Percentiles rank a stretch among this genome's conserved stretches.
Evolutionary conservation across 2,329 filamentous ascomycete genomes (phyloP).

Genomic region (Aureobasidium sp.): DNA sequence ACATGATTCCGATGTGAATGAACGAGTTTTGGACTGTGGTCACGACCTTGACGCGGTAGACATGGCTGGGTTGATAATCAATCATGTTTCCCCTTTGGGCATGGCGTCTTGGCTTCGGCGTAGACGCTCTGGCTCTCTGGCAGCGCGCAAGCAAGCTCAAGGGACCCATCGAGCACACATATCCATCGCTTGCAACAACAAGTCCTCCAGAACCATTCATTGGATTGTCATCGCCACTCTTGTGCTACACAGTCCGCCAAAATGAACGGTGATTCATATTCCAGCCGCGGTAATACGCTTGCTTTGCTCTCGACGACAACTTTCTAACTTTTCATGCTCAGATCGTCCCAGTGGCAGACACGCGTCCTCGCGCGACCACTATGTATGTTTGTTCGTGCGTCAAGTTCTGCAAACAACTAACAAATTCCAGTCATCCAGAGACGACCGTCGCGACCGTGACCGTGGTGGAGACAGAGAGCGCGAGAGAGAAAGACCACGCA

Average conservation of each 20-base stretch:
- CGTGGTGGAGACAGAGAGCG: constrained; percentile 39
- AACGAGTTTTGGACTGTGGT: background rate
- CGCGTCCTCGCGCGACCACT: constrained; percentile 28
- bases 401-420: constrained; percentile 20
- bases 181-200: background rate
- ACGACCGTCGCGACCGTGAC: constrained; percentile 31
- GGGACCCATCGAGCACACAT: background rate
- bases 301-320: constrained; percentile 27
- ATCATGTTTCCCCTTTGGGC: background rate
- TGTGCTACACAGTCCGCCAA: constrained; percentile 24
- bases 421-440: constrained; percentile 35
- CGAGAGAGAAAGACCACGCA: constrained; percentile 52
- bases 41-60: constrained; percentile 6
- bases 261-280: constrained; percentile 84
- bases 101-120: background rate
- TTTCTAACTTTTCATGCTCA: constrained; percentile 30
- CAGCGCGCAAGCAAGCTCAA: background rate
- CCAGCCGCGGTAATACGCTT: constrained; percentile 56
- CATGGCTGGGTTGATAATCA: background rate
- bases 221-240: background rate
- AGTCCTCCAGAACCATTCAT: background rate
- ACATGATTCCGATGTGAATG: background rate
- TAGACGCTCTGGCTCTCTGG: background rate
- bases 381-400: constrained; percentile 26
- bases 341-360: constrained; percentile 27